A percentile compares a stretch with the other conserved stretches of the same genome.
Evolutionary conservation across 441 rosid genomes (phyloP).

Genomic region (Manihot esculenta): DNA sequence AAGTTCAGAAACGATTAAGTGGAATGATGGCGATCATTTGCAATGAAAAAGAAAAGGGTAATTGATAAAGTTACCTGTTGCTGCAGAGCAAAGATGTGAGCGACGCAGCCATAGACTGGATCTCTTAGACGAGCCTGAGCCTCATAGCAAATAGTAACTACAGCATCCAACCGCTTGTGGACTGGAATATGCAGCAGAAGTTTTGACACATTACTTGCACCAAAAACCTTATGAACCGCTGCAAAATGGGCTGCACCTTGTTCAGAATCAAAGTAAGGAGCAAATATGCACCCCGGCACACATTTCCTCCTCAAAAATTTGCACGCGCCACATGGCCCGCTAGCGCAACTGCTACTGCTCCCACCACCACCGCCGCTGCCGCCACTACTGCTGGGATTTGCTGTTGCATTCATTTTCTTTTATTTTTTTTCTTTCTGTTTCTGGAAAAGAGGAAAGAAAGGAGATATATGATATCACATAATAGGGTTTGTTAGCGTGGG

Average conservation of each 20-base stretch:
- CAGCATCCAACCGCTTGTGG: constrained; percentile 76
- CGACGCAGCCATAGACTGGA: constrained; percentile 93
- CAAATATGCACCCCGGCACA: constrained; percentile 79
- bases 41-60: too few relatives aligned
- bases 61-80: constrained; percentile 61
- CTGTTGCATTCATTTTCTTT: constrained; percentile 37
- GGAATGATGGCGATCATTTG: too few relatives aligned
- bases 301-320: constrained; percentile 93
- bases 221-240: constrained; percentile 92
- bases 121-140: constrained; percentile 94
- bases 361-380: constrained; percentile 34
- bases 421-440: constrained; percentile 5
- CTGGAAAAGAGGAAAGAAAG: neutral
- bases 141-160: constrained; percentile 84
- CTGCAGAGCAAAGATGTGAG: constrained; percentile 90
- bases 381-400: constrained; percentile 48
- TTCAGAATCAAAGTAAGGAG: constrained; percentile 87
- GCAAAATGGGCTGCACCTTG: constrained; percentile 97
- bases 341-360: constrained; percentile 29
- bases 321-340: constrained; percentile 96
- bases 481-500: constrained; percentile 28
- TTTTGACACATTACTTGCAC: constrained; percentile 91
- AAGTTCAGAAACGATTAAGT: too few relatives aligned
- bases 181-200: constrained; percentile 75
- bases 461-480: neutral